These are phyloP conservation scores for Brettanomyces sp. DNA, from an alignment of 805 yeast genomes.

Conservation along the genomic window DNA sequence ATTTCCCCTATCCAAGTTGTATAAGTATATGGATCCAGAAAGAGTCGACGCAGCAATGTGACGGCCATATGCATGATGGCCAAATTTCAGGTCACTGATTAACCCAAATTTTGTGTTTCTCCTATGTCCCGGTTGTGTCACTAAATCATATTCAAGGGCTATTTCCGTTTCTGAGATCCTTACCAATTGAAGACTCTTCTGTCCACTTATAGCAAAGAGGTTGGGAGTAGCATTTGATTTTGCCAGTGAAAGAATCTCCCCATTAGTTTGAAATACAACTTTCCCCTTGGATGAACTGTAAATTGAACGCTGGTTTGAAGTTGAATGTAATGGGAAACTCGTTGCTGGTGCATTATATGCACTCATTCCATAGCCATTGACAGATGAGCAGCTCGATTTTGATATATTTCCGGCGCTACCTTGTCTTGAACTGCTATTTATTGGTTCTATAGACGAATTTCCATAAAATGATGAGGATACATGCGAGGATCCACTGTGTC, in stretches of 20 bases:
- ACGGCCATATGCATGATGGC: slow-evolving; percentile 29
- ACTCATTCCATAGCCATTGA: not conserved
- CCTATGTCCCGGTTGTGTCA: slow-evolving; percentile 16
- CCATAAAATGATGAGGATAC: slow-evolving; percentile 57
- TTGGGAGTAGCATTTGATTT: slow-evolving; percentile 26
- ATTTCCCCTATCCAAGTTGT: slow-evolving; percentile 22
- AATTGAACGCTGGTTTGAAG: slow-evolving; percentile 17
- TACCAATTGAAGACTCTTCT: slow-evolving; percentile 30
- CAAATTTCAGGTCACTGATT: slow-evolving; percentile 34
- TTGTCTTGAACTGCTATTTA: not conserved
- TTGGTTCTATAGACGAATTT: slow-evolving; percentile 10
- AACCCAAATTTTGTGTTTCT: slow-evolving; percentile 30
- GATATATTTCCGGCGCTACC: not conserved
- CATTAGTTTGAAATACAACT: slow-evolving; percentile 21
- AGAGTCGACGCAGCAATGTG: slow-evolving; percentile 36
- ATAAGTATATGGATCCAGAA: slow-evolving; percentile 35
- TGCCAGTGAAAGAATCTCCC: slow-evolving; percentile 27
- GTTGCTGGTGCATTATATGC: slow-evolving; percentile 12
- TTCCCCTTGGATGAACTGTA: slow-evolving; percentile 13
- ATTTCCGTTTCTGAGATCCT: slow-evolving; percentile 25
- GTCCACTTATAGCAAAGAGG: slow-evolving; percentile 32
- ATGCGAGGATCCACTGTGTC: slow-evolving; percentile 32
- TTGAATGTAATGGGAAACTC: slow-evolving; percentile 12
- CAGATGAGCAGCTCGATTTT: not conserved
- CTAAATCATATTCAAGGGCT: slow-evolving; percentile 26